Evolutionary conservation across 164 flowering plant genomes (phyloP), one percentile per base, ranked within the genome.

Genomic region (Umbilicus rupestris): DNA sequence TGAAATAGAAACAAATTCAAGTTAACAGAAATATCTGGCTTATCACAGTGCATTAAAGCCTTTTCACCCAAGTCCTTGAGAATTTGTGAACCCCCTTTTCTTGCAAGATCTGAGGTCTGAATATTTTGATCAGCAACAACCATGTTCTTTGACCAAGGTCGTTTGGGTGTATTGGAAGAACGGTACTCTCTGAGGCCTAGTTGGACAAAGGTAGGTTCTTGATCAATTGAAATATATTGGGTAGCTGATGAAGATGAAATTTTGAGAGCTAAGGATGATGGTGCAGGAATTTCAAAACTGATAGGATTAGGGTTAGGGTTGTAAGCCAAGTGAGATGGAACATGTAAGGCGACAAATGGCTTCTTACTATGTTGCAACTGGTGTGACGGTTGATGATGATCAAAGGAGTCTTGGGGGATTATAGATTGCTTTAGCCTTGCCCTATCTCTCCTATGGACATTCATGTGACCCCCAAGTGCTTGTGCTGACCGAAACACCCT

Each of bases 401-500:
- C 29, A 70, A 46, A 47, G 71, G 73, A 77, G 22, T 28, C 57
- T 58, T 69, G 68, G 20, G 68, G 63, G 66, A 0, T 68, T 62
- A 84, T 74, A 62, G 86, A 80, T 52, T 83, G 89, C 74, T 85
- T 87, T 19, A 89, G 78, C 50, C 88, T 82, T 31, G 98, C 98
- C 74, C 91, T 81, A 64, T 89, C 98, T 47, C 94, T 79, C 63
- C 96, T 81, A 50, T 92, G 97, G 31, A 92, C 92, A 74, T 91
- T 91, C 97, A 91, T 91, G 69, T 90, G 97, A 46, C 97, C 97
- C 4, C 95, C 97, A n/a, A 91, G 75, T 39, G 97, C 97, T 75
- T 92, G 97, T 49, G 97, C 97, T 19, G 97, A 92, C 73, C 90
- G 77, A 71, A 92, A 92, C 64, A 89, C 97, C 65, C 96, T 81